phyloP scores from a whole-genome alignment of 1,284 basidiomycete genomes.

The Tylopilus orsonianus region DNA sequence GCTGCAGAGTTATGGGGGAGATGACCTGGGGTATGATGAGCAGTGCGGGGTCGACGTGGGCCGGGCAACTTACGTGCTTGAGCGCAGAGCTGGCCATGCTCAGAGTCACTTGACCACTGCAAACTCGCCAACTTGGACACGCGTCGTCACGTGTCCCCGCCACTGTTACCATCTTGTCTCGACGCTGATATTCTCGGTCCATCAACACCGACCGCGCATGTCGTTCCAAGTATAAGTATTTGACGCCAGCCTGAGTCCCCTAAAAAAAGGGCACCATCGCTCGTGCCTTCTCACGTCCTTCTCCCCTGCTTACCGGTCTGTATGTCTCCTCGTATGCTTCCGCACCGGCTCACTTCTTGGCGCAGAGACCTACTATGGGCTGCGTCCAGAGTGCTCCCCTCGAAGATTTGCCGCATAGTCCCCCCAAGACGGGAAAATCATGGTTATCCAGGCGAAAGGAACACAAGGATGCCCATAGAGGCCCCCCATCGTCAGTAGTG shows the following conservation, averaged over 20 bases:
- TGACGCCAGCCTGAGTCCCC: too few species aligned
- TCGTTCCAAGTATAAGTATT: too few species aligned
- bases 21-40: conserved; percentile 22
- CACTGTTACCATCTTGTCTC: too few species aligned
- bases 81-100: conserved; percentile 55
- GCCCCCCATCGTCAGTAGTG: conserved; percentile 7
- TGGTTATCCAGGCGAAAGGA: conserved; percentile 2
- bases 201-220: too few species aligned
- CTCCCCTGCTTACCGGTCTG: background rate
- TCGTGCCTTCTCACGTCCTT: too few species aligned
- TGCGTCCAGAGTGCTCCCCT: conserved; percentile 15
- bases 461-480: conserved; percentile 1
- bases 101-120: background rate
- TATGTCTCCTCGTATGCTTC: background rate
- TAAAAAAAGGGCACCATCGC: background rate
- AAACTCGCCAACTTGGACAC: background rate
- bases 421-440: background rate
- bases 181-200: too few species aligned
- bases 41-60: background rate
- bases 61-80: conserved; percentile 48
- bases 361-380: conserved; percentile 10
- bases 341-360: background rate
- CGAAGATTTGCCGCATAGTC: background rate
- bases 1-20: conserved; percentile 58
- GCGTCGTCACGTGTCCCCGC: conserved; percentile 19